Evolutionary conservation across 495 filamentous ascomycete species (phyloP).

Genomic region (Annulohypoxylon stygium): DNA sequence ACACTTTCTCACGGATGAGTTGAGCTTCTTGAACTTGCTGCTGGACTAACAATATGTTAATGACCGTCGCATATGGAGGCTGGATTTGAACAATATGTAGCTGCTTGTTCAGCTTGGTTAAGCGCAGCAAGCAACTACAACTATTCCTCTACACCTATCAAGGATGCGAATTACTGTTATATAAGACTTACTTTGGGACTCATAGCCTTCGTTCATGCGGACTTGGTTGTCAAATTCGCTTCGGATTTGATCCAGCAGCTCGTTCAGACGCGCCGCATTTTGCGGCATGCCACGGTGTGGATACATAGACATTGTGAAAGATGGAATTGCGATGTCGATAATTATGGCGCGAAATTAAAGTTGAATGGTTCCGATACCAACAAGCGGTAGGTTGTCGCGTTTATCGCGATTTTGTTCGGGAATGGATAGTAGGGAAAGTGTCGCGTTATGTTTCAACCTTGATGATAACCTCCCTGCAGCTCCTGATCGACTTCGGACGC

Average conservation of each 20-base stretch:
- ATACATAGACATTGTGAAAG: conserved; percentile 80
- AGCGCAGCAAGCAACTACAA: conserved; percentile 1
- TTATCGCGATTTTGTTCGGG: conserved; percentile 14
- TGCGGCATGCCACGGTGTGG: conserved; percentile 83
- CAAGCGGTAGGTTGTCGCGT: conserved; percentile 3
- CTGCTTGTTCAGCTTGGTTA: background rate
- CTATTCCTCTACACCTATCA: background rate
- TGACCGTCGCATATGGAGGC: background rate
- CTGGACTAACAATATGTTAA: conserved; percentile 69
- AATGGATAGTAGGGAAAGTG: background rate
- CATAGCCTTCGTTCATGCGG: conserved; percentile 80
- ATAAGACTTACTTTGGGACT: conserved; percentile 83
- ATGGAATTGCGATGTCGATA: conserved; percentile 24
- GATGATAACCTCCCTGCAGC: conserved; percentile 2
- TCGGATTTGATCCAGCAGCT: conserved; percentile 91
- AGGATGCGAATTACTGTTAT: background rate
- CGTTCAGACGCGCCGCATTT: conserved; percentile 79
- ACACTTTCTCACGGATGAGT: conserved; percentile 90
- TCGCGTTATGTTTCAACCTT: conserved; percentile 17
- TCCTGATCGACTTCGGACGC: conserved; percentile 23
- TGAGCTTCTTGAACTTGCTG: conserved; percentile 93
- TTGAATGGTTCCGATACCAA: conserved; percentile 10
- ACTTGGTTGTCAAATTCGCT: conserved; percentile 89
- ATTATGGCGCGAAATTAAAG: background rate
- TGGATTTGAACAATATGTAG: background rate